Base-by-base conservation (phyloP, 2,329 filamentous ascomycete genomes). In the Aspergillus viridinutans region DNA sequence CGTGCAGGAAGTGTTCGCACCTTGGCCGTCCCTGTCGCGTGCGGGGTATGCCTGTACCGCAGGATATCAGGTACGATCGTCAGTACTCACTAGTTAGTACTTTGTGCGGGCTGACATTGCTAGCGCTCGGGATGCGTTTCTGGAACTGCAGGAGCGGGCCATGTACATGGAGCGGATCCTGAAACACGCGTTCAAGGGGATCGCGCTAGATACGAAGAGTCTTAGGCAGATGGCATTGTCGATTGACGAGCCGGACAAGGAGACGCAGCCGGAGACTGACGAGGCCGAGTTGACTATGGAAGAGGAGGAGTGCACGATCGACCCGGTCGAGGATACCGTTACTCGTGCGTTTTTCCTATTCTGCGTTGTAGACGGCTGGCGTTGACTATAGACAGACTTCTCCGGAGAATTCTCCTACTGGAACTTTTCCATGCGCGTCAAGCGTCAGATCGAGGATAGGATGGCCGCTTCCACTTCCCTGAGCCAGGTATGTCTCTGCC, bases 351-450 rank as follows among this genome's bases (percentile, higher is more conserved):
- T 50, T 8, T 8, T 8, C 17, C 35, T 26, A 38, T 42, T 3
- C 10, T 7, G 4, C 5, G 14, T 1, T 2, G 9, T 49, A 25
- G 9, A 48, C 38, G 42, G 32, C 32, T 7, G 32, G 5, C 32
- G 32, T 14, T 38, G 32, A 28, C 49, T 42, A 0, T 52, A 6
- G 32, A 17, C 45, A 81, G 78, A 81, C 54, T 81, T 80, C 57
- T 81, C 79, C 0, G 79, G 79, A 8, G 79, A 81, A 59, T 81
- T 81, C 61, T 81, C 79, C 1, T 79, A 81, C 55, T 81, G 79
- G 77, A 81, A 81, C 59, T 81, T 81, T 61, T 81, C 79, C 43
- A 80, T 80, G 77, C 69, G 77, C 43, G 75, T 80, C 59, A 80
- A 80, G 60, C 74, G 77, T n/a, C 78, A 77, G 65, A 76, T 81